phyloP scores from a whole-genome alignment of 2,329 filamentous ascomycete genomes.

The Penicillium sp. region DNA sequence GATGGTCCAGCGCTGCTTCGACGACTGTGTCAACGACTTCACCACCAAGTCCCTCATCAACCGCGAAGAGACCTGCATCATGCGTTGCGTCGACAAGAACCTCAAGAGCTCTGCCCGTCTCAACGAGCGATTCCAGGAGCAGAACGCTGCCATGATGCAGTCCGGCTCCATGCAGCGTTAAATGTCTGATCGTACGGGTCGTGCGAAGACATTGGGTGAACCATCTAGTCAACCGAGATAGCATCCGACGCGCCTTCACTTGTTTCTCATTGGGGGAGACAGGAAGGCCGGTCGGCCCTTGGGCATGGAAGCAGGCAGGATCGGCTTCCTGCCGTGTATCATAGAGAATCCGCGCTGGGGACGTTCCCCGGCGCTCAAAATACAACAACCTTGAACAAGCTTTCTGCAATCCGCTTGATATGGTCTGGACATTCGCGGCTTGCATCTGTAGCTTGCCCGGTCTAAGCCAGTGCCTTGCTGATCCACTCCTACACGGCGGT shows the following conservation, averaged over 20 bases:
- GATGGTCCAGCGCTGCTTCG: slow-evolving; percentile 73
- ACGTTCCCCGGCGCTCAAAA: slow-evolving; percentile 7
- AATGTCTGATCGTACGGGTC: neutral
- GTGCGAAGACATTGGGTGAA: neutral
- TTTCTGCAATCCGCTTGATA: neutral
- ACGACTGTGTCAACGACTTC: slow-evolving; percentile 97
- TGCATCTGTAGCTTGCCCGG: neutral
- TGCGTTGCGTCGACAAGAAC: slow-evolving; percentile 94
- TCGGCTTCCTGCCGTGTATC: slow-evolving; percentile 24
- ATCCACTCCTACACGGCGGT: neutral
- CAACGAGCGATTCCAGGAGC: slow-evolving; percentile 84
- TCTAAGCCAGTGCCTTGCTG: neutral
- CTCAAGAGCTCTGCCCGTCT: slow-evolving; percentile 89
- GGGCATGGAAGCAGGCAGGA: slow-evolving; percentile 9
- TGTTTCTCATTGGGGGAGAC: neutral
- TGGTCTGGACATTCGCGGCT: neutral
- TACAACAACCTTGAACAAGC: neutral
- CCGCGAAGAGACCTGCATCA: slow-evolving; percentile 87
- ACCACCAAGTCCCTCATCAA: slow-evolving; percentile 90
- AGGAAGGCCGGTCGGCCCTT: slow-evolving; percentile 5
- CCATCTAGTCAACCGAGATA: neutral
- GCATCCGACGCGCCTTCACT: neutral
- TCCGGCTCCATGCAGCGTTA: slow-evolving; percentile 52
- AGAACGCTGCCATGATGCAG: slow-evolving; percentile 69
- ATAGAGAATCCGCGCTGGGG: slow-evolving; percentile 24